Base-by-base conservation (phyloP, 768 basidiomycete species). In the Phlegmacium glaucopus region DNA sequence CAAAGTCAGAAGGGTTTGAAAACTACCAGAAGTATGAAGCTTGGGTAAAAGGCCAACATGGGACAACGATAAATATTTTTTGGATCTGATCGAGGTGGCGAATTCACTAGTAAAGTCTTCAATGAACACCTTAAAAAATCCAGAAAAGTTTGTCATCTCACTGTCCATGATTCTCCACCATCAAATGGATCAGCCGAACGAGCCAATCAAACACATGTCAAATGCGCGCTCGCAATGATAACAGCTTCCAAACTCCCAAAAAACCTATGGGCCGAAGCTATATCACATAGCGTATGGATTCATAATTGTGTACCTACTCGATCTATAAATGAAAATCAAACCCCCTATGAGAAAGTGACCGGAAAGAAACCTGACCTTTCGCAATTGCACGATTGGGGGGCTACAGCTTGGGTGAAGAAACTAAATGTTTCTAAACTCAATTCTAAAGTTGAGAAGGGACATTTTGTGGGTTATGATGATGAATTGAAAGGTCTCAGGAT, bases 141-240 rank as follows among this genome's bases (percentile, higher is more conserved):
- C 15, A 63, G 69, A 1, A 71, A 64, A 0, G 41, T 54, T 40
- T 56, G 54, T 17, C 61, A 68, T 26, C 61, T 68, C 25, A 68
- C 61, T 1, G 59, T 66, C 16, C 65, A 68, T 38, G 60, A 70
- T 50, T 59, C 61, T 13, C 66, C 69, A 10, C 54, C 56, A 26
- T 63, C 60, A 39, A 68, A 70, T 49, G 63, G 67, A 11, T 53
- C 52, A 12, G 51, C 62, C 4, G 64, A 70, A 53, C 49, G 55
- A 9, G 55, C 50, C 25, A 64, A 65, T 37, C 45, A 61, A 15
- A 60, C 57, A 12, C 59, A 62, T 28, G 7, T 62, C 2, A 59
- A 62, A 26, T 40, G 38, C 30, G 51, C 57, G 26, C 53, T 51
- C 39, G 64, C 65, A 2, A 64, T 72, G 60, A 47, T 71, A 1